phyloP scores from a whole-genome alignment of 768 basidiomycete genomes.

The Asterophora parasitica region DNA sequence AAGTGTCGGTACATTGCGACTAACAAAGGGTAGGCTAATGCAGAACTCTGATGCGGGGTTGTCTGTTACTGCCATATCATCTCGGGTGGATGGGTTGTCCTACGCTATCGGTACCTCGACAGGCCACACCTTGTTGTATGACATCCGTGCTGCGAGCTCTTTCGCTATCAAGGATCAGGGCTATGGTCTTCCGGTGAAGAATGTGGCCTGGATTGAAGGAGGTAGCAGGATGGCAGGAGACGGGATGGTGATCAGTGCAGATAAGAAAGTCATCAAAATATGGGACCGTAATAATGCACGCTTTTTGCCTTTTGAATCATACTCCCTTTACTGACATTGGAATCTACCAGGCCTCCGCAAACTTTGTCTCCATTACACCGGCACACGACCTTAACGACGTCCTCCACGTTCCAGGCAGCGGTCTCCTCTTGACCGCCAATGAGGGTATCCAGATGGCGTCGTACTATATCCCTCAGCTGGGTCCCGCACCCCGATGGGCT shows the following conservation, averaged over 20 bases:
- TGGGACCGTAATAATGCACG: slow-evolving; percentile 86
- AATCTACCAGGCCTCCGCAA: slow-evolving; percentile 58
- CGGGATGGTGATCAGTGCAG: slow-evolving; percentile 85
- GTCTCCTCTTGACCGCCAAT: slow-evolving; percentile 87
- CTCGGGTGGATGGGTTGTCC: slow-evolving; percentile 83
- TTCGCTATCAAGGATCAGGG: slow-evolving; percentile 95
- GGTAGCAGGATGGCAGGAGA: slow-evolving; percentile 81
- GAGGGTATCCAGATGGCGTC: slow-evolving; percentile 95
- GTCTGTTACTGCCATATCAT: slow-evolving; percentile 80
- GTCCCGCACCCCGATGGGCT: slow-evolving; percentile 95
- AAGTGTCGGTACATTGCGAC: slow-evolving; percentile 60
- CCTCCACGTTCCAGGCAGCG: slow-evolving; percentile 85
- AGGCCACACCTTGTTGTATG: slow-evolving; percentile 92
- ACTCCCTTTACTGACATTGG: slow-evolving; percentile 1
- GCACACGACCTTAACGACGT: slow-evolving; percentile 86
- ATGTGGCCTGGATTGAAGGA: slow-evolving; percentile 85
- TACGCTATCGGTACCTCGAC: slow-evolving; percentile 94
- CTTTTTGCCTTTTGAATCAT: slow-evolving; percentile 8
- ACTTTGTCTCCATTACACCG: slow-evolving; percentile 91
- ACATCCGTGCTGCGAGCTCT: slow-evolving; percentile 78
- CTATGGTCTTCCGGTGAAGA: slow-evolving; percentile 86
- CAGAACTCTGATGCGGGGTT: slow-evolving; percentile 34
- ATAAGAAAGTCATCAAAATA: slow-evolving; percentile 96
- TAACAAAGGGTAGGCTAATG: slow-evolving; percentile 53
- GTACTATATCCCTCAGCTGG: slow-evolving; percentile 94